Evolutionary conservation across 768 basidiomycete genomes (phyloP).

Genomic region (Termitomyces sp.): DNA sequence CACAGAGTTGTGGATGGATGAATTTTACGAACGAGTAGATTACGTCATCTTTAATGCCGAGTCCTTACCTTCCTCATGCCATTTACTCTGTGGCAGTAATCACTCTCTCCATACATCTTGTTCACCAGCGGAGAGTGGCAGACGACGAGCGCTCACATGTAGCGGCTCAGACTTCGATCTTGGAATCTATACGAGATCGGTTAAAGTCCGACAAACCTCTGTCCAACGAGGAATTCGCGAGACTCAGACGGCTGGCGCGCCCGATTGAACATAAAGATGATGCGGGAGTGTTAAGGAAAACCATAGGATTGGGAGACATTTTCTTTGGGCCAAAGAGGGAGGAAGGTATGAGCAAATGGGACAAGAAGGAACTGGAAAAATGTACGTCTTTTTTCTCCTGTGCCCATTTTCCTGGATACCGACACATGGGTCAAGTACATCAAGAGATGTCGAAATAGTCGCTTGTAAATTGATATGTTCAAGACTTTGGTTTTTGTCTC

Average conservation of each 20-base stretch:
- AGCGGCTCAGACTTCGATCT: constrained; percentile 57
- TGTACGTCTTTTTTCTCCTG: constrained; percentile 23
- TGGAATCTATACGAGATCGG: constrained; percentile 54
- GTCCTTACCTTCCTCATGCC: constrained; percentile 57
- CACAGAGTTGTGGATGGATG: background rate
- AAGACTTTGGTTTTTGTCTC: background rate
- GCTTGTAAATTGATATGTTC: background rate
- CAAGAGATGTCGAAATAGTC: constrained; percentile 2
- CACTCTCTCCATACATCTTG: constrained; percentile 65
- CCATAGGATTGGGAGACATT: constrained; percentile 48
- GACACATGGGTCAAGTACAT: constrained; percentile 2
- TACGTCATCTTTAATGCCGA: constrained; percentile 19
- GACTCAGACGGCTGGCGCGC: constrained; percentile 52
- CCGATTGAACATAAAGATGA: constrained; percentile 9
- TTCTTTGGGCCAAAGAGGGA: constrained; percentile 38
- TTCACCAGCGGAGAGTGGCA: constrained; percentile 45
- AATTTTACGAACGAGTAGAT: constrained; percentile 4
- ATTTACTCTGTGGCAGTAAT: constrained; percentile 63
- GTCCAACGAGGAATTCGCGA: constrained; percentile 47
- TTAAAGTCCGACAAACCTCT: constrained; percentile 44
- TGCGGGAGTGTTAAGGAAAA: constrained; percentile 14
- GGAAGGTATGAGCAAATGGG: constrained; percentile 29
- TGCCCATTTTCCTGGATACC: background rate
- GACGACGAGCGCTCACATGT: constrained; percentile 53
- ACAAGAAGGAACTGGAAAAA: constrained; percentile 33